Evolutionary conservation across 2,329 filamentous ascomycete species (phyloP).

Genomic region (Aspergillus pseudoviridinutans): DNA sequence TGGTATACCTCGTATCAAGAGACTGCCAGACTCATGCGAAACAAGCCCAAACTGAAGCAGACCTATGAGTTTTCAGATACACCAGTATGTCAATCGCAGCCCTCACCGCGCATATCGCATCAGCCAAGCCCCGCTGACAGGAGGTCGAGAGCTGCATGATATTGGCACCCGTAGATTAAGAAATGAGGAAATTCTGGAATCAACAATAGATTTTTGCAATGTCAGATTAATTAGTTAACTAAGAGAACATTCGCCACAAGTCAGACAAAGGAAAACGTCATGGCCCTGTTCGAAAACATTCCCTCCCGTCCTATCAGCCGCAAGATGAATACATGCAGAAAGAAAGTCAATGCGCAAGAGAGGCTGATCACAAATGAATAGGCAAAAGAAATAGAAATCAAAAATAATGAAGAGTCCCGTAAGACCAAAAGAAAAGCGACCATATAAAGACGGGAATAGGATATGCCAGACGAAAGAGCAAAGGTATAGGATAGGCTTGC

Average conservation of each 20-base stretch:
- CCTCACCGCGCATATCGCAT: background rate
- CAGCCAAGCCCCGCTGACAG: background rate
- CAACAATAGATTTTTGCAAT: conserved; percentile 5
- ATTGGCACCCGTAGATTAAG: background rate
- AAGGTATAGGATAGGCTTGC: background rate
- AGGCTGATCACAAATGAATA: conserved; percentile 14
- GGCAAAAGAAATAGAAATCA: conserved; percentile 18
- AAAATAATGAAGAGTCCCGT: conserved; percentile 29
- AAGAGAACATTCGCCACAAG: conserved; percentile 13
- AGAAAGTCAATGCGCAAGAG: conserved; percentile 21
- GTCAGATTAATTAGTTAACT: conserved; percentile 16
- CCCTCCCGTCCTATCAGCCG: conserved; percentile 20
- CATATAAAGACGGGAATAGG: conserved; percentile 23
- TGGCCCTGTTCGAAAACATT: conserved; percentile 24
- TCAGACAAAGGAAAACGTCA: conserved; percentile 22
- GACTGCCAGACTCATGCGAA: background rate
- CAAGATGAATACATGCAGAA: conserved; percentile 19
- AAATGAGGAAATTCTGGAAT: background rate
- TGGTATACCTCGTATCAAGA: background rate
- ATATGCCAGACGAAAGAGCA: conserved; percentile 15
- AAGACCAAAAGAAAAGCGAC: conserved; percentile 29
- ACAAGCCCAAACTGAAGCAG: background rate
- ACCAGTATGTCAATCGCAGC: background rate
- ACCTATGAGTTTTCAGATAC: background rate
- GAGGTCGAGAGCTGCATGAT: background rate